A percentile compares a stretch with the other conserved stretches of the same genome.
phyloP scores from a whole-genome alignment of 2,329 filamentous ascomycete species.

The Neoscytalidium dimidiatum region DNA sequence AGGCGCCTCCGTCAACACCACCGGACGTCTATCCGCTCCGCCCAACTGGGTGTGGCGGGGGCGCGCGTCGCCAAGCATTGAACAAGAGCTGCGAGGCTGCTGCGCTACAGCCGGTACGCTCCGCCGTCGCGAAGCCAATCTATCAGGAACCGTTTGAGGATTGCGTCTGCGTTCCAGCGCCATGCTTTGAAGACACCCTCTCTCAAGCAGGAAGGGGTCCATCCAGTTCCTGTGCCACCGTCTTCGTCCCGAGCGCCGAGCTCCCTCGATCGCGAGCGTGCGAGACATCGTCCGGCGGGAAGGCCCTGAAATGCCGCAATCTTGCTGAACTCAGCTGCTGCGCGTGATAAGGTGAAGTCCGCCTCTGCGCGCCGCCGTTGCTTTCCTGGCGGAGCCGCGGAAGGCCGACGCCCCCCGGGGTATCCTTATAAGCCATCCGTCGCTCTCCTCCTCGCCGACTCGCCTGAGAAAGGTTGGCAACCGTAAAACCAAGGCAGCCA shows the following conservation, averaged over 20 bases:
- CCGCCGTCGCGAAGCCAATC: background rate
- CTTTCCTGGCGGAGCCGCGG: background rate
- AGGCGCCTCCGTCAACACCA: background rate
- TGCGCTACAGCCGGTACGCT: conserved; percentile 1
- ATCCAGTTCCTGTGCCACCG: background rate
- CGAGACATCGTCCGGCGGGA: no score
- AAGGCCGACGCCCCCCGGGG: background rate
- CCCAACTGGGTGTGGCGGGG: background rate
- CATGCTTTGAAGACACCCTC: background rate
- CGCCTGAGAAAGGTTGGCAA: background rate
- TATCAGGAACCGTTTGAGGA: conserved; percentile 8
- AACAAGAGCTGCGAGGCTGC: background rate
- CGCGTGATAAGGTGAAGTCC: background rate
- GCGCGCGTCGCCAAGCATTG: background rate
- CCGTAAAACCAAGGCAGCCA: background rate
- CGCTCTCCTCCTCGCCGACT: background rate
- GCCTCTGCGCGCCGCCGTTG: background rate
- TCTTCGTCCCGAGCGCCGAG: background rate
- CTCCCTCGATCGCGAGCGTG: background rate
- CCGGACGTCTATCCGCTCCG: background rate
- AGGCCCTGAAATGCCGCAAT: conserved; percentile 2
- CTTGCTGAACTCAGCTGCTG: background rate
- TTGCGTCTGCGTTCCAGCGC: background rate
- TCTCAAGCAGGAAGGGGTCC: background rate
- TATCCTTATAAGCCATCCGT: background rate